These are phyloP conservation scores for Plenodomus lindquistii DNA, from an alignment of 2,329 filamentous ascomycete genomes.

Conservation along the genomic window DNA sequence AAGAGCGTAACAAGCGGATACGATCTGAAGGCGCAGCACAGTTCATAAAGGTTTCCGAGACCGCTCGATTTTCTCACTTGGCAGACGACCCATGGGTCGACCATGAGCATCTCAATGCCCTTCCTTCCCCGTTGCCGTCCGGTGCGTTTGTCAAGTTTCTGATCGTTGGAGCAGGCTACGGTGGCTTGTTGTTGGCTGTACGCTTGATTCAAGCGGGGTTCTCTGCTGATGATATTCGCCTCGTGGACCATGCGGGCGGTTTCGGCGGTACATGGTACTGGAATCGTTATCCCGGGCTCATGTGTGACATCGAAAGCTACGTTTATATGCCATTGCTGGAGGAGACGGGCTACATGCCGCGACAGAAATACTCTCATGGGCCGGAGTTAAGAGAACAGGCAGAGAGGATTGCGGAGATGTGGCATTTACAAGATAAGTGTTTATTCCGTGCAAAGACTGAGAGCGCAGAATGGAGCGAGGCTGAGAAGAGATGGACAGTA, in stretches of 20 bases:
- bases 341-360: slow-evolving; percentile 61
- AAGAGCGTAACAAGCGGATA: slow-evolving; percentile 18
- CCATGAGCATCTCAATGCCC: slow-evolving; percentile 15
- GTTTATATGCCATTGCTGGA: slow-evolving; percentile 63
- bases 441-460: slow-evolving; percentile 48
- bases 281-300: slow-evolving; percentile 42
- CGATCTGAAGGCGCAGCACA: slow-evolving; percentile 15
- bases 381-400: slow-evolving; percentile 52
- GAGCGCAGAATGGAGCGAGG: slow-evolving; percentile 53
- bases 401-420: slow-evolving; percentile 26
- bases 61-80: slow-evolving; percentile 13
- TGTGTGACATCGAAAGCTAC: slow-evolving; percentile 63
- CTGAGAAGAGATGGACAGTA: slow-evolving; percentile 36
- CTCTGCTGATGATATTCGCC: slow-evolving; percentile 37
- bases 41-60: slow-evolving; percentile 14
- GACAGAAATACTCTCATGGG: slow-evolving; percentile 49
- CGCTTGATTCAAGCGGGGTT: slow-evolving; percentile 43
- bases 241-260: slow-evolving; percentile 50
- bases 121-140: slow-evolving; percentile 6
- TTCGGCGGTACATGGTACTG: slow-evolving; percentile 55
- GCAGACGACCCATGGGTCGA: slow-evolving; percentile 17
- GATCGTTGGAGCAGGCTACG: slow-evolving; percentile 48
- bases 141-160: slow-evolving; percentile 24
- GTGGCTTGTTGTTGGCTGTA: slow-evolving; percentile 46
- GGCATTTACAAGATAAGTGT: slow-evolving; percentile 41